These are phyloP conservation scores for Anthoceros angustus DNA, from an alignment of 225 moss, liverwort and hornwort genomes.

Conservation along the genomic window DNA sequence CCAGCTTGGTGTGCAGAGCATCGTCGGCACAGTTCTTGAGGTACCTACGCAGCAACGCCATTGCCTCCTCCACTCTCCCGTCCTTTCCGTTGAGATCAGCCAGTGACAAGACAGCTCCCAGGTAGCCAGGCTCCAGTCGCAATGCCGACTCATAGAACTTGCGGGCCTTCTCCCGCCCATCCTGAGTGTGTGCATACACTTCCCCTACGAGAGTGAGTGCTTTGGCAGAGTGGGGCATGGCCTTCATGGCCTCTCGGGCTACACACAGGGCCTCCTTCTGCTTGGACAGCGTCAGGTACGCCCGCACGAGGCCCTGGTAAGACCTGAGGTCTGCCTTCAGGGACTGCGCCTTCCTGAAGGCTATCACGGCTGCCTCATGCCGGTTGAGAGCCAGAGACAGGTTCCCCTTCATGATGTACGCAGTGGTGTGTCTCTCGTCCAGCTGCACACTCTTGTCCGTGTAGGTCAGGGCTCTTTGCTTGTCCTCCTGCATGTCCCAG, in stretches of 20 bases:
- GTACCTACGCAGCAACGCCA: constrained; percentile 57
- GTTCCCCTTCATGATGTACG: constrained; percentile 71
- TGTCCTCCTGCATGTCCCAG: constrained; percentile 94
- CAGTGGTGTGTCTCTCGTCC: constrained; percentile 76
- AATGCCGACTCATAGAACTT: constrained; percentile 92
- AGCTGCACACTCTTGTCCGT: constrained; percentile 73
- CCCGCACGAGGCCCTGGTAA: constrained; percentile 86
- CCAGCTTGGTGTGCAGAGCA: constrained; percentile 73
- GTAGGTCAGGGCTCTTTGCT: constrained; percentile 65
- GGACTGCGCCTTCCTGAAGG: constrained; percentile 66
- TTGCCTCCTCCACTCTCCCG: constrained; percentile 69
- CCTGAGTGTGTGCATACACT: background rate
- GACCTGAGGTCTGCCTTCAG: constrained; percentile 70
- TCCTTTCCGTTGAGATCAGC: constrained; percentile 69
- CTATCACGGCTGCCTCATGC: constrained; percentile 82
- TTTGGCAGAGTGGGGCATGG: constrained; percentile 94
- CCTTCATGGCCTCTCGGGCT: constrained; percentile 93
- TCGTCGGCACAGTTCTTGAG: constrained; percentile 75
- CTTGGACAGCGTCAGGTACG: constrained; percentile 78
- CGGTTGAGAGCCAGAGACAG: constrained; percentile 69
- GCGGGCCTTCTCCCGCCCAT: constrained; percentile 37
- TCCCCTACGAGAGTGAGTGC: constrained; percentile 30
- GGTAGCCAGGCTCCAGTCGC: constrained; percentile 65
- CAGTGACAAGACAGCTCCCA: constrained; percentile 73
- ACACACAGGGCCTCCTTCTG: constrained; percentile 79